phyloP scores from a whole-genome alignment of 192 early-diverging fungal genomes.

The Entomortierella chlamydospora region DNA sequence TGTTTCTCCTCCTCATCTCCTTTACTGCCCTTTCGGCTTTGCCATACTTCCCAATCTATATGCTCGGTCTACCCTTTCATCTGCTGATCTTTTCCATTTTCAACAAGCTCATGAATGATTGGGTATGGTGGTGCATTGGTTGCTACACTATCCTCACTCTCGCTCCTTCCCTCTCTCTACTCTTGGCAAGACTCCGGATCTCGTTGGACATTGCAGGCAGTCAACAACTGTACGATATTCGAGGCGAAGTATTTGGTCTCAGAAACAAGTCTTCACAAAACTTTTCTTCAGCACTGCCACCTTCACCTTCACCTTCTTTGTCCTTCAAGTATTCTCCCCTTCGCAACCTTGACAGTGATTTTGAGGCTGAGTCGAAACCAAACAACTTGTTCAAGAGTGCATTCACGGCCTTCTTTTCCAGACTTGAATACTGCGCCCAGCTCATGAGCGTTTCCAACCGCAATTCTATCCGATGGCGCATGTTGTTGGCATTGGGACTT shows the following conservation, averaged over 20 bases:
- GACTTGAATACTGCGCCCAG: conserved; percentile 7
- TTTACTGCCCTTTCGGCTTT: conserved; percentile 31
- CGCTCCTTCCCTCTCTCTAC: conserved; percentile 12
- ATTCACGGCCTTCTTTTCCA: background rate
- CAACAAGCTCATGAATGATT: conserved; percentile 37
- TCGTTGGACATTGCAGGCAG: too few species aligned
- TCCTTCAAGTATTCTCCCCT: conserved; percentile 32
- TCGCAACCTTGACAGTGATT: background rate
- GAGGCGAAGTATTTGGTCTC: conserved; percentile 6
- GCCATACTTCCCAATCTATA: conserved; percentile 24
- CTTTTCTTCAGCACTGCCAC: background rate
- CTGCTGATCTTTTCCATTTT: conserved; percentile 54
- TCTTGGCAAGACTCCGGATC: conserved; percentile 6
- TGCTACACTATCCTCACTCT: conserved; percentile 25
- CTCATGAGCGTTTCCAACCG: conserved; percentile 31
- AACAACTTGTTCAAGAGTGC: background rate
- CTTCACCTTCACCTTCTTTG: background rate
- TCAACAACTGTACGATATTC: background rate
- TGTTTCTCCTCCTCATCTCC: conserved; percentile 44
- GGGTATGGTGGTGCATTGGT: conserved; percentile 40
- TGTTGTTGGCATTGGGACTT: conserved; percentile 19
- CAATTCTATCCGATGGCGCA: conserved; percentile 31
- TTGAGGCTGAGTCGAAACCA: background rate
- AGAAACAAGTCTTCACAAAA: conserved; percentile 13
- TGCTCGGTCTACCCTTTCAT: conserved; percentile 44